phyloP scores from a whole-genome alignment of 2,329 filamentous ascomycete species.

The Fusarium odoratissimum region DNA sequence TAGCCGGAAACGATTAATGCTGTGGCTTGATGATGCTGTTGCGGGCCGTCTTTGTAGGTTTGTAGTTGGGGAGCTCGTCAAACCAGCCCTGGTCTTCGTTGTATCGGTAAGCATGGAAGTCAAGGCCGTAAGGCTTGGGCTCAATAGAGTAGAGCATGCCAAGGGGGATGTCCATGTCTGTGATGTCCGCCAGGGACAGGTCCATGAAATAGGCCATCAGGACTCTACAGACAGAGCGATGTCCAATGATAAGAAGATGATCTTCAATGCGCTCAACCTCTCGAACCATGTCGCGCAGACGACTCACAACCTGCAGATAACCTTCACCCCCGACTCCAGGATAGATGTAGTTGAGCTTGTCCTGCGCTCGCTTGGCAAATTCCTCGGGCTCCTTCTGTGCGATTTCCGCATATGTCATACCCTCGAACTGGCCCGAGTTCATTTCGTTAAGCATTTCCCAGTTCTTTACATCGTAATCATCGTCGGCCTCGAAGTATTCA shows the following conservation, averaged over 20 bases:
- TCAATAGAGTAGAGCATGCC: constrained; percentile 96
- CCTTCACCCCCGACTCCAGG: constrained; percentile 95
- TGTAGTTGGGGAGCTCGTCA: constrained; percentile 85
- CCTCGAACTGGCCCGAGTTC: constrained; percentile 92
- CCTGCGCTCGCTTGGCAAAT: constrained; percentile 79
- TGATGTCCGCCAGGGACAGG: constrained; percentile 88
- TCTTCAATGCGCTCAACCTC: constrained; percentile 98
- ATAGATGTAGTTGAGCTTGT: constrained; percentile 97
- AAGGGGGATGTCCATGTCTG: constrained; percentile 91
- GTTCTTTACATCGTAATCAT: constrained; percentile 95
- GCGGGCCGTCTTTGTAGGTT: constrained; percentile 67
- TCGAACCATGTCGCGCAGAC: constrained; percentile 92
- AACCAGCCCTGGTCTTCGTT: constrained; percentile 84
- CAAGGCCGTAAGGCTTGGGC: constrained; percentile 96
- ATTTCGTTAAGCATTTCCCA: constrained; percentile 99
- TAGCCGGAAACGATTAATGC: background rate
- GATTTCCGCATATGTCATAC: constrained; percentile 94
- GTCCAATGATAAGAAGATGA: constrained; percentile 90
- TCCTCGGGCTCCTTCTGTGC: constrained; percentile 81
- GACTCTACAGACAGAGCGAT: constrained; percentile 91
- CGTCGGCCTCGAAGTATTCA: constrained; percentile 88
- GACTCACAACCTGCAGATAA: constrained; percentile 96
- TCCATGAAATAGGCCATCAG: constrained; percentile 97
- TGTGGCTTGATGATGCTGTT: constrained; percentile 44
- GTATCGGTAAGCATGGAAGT: constrained; percentile 95